Evolutionary conservation across 495 filamentous ascomycete species (phyloP), one percentile per base, ranked within the genome.

Genomic region (Neurospora sp.): DNA sequence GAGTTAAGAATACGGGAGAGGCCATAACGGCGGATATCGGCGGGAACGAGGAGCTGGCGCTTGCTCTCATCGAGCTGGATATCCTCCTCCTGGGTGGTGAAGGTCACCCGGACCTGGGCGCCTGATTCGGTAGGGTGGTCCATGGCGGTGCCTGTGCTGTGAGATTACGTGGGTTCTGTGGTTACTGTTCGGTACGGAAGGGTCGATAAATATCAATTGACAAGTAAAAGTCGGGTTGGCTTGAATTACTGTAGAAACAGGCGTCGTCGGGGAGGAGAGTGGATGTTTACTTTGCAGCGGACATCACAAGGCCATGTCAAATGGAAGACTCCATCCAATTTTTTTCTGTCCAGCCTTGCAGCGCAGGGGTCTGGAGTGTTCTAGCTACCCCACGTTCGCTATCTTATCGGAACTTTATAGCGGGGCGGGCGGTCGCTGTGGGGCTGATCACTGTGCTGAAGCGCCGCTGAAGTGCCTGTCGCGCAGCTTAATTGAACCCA

Each of bases 1-100:
- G 92, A 94, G 84, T 99, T 99, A 74, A 98, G 92, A 75, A 99
- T 89, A 39, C 93, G 92, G 1, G 95, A 98, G 23, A 99, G 90
- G 72, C 91, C 93, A 88, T 97, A 96, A 81, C 96, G 90, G 77
- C 93, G 91, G 74, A 98, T 87, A 71, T 91, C 94, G 93, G 86
- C 84, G 18, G 87, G 86, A 1, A 89, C 87, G 44, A 88, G 83
- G 49, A 89, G 81, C 75, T 87, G 83, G 31, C 84, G 80, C 76
- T 87, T 87, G 73, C 78, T 81, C 73, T 89, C 87, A 46, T 87
- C 84, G 39, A 90, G 82, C 78, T 89, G 84, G 70, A 90, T 84
- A 71, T 89, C 88, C 41, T 83, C 78, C 44, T 87, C 84, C 40
- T 83, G 86, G 38, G 89, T 90, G 66, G 83, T 86, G 82, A 90